Evolutionary conservation across 768 basidiomycete genomes (phyloP).

Genomic region (Multifurca ochricompacta): DNA sequence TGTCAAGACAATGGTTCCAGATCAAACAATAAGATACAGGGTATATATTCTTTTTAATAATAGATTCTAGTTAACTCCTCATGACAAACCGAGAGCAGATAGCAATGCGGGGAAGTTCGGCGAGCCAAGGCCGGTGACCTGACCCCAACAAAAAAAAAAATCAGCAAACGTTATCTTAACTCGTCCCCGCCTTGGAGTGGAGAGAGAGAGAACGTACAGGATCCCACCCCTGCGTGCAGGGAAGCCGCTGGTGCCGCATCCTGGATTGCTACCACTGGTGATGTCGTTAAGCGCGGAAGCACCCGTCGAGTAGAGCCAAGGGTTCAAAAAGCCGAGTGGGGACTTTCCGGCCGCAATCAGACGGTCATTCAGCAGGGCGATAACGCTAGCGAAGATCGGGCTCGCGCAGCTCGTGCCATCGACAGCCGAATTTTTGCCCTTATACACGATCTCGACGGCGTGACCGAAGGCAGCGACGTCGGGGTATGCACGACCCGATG

Average conservation of each 20-base stretch:
- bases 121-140: too few relatives aligned
- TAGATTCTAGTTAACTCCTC: too few relatives aligned
- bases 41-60: too few relatives aligned
- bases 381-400: constrained; percentile 30
- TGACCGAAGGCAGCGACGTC: constrained; percentile 37
- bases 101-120: too few relatives aligned
- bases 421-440: constrained; percentile 18
- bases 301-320: constrained; percentile 29
- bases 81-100: too few relatives aligned
- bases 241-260: constrained; percentile 19
- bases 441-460: constrained; percentile 26
- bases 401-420: constrained; percentile 30
- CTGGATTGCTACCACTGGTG: constrained; percentile 26
- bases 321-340: constrained; percentile 29
- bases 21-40: too few relatives aligned
- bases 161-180: too few relatives aligned
- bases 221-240: constrained; percentile 14
- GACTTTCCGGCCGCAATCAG: constrained; percentile 25
- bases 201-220: constrained; percentile 11
- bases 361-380: constrained; percentile 30
- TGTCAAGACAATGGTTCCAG: too few relatives aligned
- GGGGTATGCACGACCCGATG: constrained; percentile 40
- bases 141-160: too few relatives aligned
- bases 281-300: constrained; percentile 29
- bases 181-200: too few relatives aligned